Base-by-base conservation (phyloP, 176 grass and related monocot species). In the Cocos nucifera region DNA sequence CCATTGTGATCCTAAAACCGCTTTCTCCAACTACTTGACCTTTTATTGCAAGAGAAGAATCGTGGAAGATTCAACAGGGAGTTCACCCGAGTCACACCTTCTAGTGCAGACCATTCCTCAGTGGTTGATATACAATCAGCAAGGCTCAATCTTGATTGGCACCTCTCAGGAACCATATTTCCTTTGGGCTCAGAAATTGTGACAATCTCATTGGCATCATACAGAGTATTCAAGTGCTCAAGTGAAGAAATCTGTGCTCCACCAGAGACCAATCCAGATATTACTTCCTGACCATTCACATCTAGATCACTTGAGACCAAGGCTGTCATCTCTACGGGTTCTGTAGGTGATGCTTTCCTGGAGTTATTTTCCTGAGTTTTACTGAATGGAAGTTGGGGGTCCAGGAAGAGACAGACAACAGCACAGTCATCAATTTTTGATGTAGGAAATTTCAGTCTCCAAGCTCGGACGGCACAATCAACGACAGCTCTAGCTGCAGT, bases 31-130 rank as follows among this genome's bases (percentile, higher is more conserved):
- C 66, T 78, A 15, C 72, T 57, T 0, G 84, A 97, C 69, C 24
- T 70, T 75, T 85, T 89, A 15, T 98, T 88, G 0, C 73, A 52
- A 7, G 81, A 73, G 4, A 98, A 57, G 57, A 86, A 83, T 70
- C 94, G 78, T 2, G 94, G 94, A 54, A 98, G 81, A 67, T 92
- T 98, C 57, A 98, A 27, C 57, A 98, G 84, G 67, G 94, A 92
- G 69, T 98, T 98, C n/a, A 90, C 84, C 39, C 88, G 69, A 0
- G 94, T 83, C 21, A 98, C 75, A 2, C 88, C 94, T 83, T 98
- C 81, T 0, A 98, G 79, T 0, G 94, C 94, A 17, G 94, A 89
- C 94, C 94, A 98, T 69, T 98, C 94, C 73, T 98, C 94, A 0
- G 76, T 67, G 57, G 82, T 77, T n/a, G 88, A 85, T 77, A 98